Conservation (phyloP, 2,329 filamentous ascomycete genomes). For the Acephala macrosclerotiorum region DNA sequence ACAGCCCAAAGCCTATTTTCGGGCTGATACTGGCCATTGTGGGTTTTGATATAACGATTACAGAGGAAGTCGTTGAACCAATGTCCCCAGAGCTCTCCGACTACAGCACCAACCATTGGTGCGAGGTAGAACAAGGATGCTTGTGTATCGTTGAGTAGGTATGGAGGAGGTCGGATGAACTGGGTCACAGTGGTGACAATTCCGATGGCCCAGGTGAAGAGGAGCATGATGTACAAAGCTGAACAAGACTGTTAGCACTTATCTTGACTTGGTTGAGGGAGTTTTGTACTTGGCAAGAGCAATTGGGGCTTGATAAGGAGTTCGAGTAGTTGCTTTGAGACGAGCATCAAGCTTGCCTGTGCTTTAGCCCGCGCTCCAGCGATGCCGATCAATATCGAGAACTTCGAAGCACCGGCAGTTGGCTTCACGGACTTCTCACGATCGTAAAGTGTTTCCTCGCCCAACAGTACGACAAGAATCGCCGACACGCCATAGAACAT, state of each 20-base stretch:
- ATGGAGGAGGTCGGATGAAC: constrained; percentile 35
- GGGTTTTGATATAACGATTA: constrained; percentile 36
- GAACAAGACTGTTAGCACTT: not conserved
- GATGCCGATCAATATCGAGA: constrained; percentile 15
- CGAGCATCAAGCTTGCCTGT: constrained; percentile 11
- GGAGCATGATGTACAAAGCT: constrained; percentile 7
- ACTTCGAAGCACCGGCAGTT: constrained; percentile 10
- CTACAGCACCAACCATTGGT: constrained; percentile 36
- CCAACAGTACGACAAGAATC: constrained; percentile 12
- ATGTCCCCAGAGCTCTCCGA: constrained; percentile 42
- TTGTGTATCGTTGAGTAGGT: constrained; percentile 33
- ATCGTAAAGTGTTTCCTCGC: constrained; percentile 23
- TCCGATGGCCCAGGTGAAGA: constrained; percentile 36
- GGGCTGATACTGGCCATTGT: constrained; percentile 34
- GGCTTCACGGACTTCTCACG: constrained; percentile 17
- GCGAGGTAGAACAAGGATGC: constrained; percentile 40
- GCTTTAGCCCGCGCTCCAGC: constrained; percentile 16
- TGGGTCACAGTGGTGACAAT: constrained; percentile 36
- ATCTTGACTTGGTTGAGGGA: not conserved
- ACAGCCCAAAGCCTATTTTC: constrained; percentile 23
- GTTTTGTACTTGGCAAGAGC: constrained; percentile 14
- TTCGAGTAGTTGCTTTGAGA: constrained; percentile 11
- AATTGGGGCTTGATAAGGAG: constrained; percentile 14
- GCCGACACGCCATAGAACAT: constrained; percentile 16
- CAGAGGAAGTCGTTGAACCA: constrained; percentile 42